Percentiles rank a stretch among this genome's conserved stretches.
These are phyloP conservation scores for Austroboletus festivus DNA, from an alignment of 768 basidiomycete genomes.

Conservation along the genomic window DNA sequence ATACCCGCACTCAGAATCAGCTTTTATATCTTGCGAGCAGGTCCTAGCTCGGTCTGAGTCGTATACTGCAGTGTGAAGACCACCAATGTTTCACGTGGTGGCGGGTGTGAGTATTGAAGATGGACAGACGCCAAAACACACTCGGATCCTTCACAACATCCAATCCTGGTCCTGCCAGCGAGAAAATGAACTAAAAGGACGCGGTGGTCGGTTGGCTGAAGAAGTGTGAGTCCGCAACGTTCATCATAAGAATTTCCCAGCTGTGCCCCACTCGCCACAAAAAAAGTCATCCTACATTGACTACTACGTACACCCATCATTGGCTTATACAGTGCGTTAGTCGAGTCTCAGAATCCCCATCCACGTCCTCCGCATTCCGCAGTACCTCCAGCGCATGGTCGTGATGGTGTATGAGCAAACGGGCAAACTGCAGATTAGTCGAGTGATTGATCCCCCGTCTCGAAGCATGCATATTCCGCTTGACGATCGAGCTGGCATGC, in stretches of 20 bases:
- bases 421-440: conserved; percentile 25
- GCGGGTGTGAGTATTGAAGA: conserved; percentile 26
- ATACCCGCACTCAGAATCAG: conserved; percentile 32
- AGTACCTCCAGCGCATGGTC: conserved; percentile 22
- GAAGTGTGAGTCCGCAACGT: conserved; percentile 20
- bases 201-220: conserved; percentile 20
- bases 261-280: neutral
- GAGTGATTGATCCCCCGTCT: conserved; percentile 16
- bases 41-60: conserved; percentile 20
- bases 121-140: conserved; percentile 24
- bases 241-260: conserved; percentile 31
- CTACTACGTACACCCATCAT: conserved; percentile 9
- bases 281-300: neutral
- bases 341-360: conserved; percentile 24
- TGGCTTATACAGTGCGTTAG: conserved; percentile 30
- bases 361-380: conserved; percentile 21
- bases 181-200: conserved; percentile 18
- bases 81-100: conserved; percentile 29
- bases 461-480: conserved; percentile 46
- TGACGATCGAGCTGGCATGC: conserved; percentile 53
- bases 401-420: conserved; percentile 32
- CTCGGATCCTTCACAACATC: conserved; percentile 29
- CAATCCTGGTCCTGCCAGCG: conserved; percentile 18
- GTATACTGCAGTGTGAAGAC: conserved; percentile 20
- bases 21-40: conserved; percentile 20